Conservation (phyloP, 2,329 filamentous ascomycete species). For the Aspergillus piperis region DNA sequence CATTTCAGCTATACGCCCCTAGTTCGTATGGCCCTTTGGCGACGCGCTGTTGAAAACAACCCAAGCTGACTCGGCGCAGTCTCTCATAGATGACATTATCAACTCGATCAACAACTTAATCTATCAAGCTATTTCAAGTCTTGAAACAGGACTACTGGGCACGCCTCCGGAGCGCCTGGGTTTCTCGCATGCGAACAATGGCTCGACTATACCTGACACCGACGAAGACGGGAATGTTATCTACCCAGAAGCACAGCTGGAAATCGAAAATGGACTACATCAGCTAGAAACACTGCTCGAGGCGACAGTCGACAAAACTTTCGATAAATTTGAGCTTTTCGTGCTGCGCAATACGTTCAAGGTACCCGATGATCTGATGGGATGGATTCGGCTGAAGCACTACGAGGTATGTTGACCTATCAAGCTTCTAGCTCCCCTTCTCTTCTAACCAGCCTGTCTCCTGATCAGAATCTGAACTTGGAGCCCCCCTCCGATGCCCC, state of each 20-base stretch:
- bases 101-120: constrained; percentile 93
- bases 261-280: constrained; percentile 87
- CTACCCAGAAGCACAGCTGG: constrained; percentile 58
- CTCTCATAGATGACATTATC: constrained; percentile 95
- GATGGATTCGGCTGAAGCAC: constrained; percentile 80
- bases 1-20: constrained; percentile 94
- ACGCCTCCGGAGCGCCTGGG: constrained; percentile 76
- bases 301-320: constrained; percentile 78
- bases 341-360: constrained; percentile 81
- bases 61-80: constrained; percentile 54
- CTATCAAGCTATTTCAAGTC: constrained; percentile 82
- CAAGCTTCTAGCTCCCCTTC: background rate
- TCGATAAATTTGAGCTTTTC: constrained; percentile 87
- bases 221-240: constrained; percentile 51
- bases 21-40: constrained; percentile 54
- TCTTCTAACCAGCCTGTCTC: background rate
- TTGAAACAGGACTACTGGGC: constrained; percentile 77
- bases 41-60: background rate
- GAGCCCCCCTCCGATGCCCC: constrained; percentile 44
- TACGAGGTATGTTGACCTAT: constrained; percentile 64
- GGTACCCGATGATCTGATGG: constrained; percentile 69
- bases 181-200: constrained; percentile 61
- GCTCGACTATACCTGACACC: constrained; percentile 48
- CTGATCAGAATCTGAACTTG: constrained; percentile 42
- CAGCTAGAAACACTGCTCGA: constrained; percentile 81